These are phyloP conservation scores for Leccinum longicurvipes DNA, from an alignment of 768 basidiomycete genomes.

Conservation along the genomic window DNA sequence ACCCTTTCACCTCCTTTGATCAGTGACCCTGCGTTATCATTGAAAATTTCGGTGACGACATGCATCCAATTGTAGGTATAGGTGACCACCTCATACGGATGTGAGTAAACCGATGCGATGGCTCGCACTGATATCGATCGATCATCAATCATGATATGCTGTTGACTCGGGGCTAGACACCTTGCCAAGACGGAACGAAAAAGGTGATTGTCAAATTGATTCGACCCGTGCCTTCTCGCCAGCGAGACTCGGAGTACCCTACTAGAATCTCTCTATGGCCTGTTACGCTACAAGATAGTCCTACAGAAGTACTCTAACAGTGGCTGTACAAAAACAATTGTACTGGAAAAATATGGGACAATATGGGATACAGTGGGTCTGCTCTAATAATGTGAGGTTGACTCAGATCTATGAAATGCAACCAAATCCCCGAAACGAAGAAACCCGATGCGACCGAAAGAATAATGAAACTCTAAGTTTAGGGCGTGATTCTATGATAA, in stretches of 20 bases:
- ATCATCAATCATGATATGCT: not conserved
- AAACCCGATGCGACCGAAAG: not conserved
- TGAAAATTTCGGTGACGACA: not conserved
- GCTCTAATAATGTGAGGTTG: not conserved
- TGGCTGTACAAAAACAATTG: too few relatives aligned
- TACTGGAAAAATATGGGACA: not conserved
- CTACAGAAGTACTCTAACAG: not conserved
- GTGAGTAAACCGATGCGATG: not conserved
- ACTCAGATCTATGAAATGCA: not conserved
- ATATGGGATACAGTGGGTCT: not conserved
- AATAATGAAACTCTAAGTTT: slow-evolving; percentile 5
- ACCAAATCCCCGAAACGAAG: not conserved
- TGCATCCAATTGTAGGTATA: not conserved
- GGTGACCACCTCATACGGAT: too few relatives aligned
- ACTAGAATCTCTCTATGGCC: not conserved
- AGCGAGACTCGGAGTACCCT: not conserved
- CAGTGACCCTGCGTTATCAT: not conserved
- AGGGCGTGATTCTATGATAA: not conserved
- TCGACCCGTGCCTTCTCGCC: not conserved
- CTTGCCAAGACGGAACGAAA: not conserved
- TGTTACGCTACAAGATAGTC: not conserved
- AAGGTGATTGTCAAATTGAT: not conserved
- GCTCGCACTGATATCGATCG: not conserved
- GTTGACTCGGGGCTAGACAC: not conserved
- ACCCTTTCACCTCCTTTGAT: not conserved